Evolutionary conservation across 2,329 filamentous ascomycete genomes (phyloP), one percentile per base, ranked within the genome.

Genomic region (Cordyceps cicadae): DNA sequence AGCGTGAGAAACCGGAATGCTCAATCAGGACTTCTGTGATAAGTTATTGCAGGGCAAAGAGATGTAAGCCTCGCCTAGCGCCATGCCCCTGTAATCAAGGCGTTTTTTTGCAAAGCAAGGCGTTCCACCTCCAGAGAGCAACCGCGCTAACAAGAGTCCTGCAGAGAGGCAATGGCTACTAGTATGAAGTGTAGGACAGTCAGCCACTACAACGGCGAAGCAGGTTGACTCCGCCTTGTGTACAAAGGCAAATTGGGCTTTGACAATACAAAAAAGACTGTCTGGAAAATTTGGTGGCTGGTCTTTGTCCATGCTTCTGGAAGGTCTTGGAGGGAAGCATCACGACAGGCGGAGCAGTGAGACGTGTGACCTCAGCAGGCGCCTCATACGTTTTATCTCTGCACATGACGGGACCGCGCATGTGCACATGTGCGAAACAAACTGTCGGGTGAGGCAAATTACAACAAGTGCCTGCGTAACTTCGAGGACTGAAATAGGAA

Each of bases 11-110:
- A 37, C 12, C 2, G 12, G 34, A 12, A 37, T 11, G 5, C 29
- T 29, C 34, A 37, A 37, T 1, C 5, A 37, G 34, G 34, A 14
- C 9, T 37, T 37, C 14, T 29, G 5, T 37, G 34, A 24, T 24
- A 37, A 37, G 34, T 14, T 14, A 37, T 37, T 37, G 12, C 34
- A 37, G 12, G 34, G 34, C 12, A 46, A 19, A 21, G 5, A 39
- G 41, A 43, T 39, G 58, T 48, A 39, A 54, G 50, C 51, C 58
- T 60, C 43, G 58, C 14, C 41, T 50, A 17, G 51, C 58, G 57
- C 50, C 57, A 54, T 29, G 41, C 39, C 48, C 52, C 39, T 45
- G 48, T n/a, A 8, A 5, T 29, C 24, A 29, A 53, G 57, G 57
- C 49, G 26, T 41, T 54, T 24, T 41, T 54, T 24, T 54, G 19